phyloP scores from a whole-genome alignment of 2,329 filamentous ascomycete species.

The Trichoderma harzianum region DNA sequence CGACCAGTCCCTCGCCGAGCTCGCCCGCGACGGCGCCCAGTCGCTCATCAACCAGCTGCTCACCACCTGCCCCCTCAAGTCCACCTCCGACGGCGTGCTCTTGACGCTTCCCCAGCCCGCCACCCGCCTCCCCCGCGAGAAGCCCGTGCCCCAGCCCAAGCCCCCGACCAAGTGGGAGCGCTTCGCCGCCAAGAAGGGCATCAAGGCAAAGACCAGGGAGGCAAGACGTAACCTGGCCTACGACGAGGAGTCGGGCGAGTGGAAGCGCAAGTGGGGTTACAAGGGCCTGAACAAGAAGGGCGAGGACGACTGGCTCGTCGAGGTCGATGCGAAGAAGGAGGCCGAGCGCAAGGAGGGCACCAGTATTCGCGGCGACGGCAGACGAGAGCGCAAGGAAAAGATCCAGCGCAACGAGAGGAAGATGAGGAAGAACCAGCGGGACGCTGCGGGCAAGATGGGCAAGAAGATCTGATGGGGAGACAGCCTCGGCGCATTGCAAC shows the following conservation, averaged over 20 bases:
- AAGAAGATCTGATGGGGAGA: slow-evolving; percentile 23
- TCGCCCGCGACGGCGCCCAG: slow-evolving; percentile 87
- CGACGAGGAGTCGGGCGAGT: slow-evolving; percentile 80
- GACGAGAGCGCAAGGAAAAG: slow-evolving; percentile 63
- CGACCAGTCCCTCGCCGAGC: slow-evolving; percentile 66
- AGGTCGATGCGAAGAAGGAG: slow-evolving; percentile 79
- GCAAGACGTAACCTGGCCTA: slow-evolving; percentile 71
- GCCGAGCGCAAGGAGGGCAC: slow-evolving; percentile 59
- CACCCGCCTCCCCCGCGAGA: slow-evolving; percentile 81
- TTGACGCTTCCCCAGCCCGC: slow-evolving; percentile 69
- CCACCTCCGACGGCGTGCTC: slow-evolving; percentile 67
- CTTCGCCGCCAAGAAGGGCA: slow-evolving; percentile 96
- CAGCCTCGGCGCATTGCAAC: neutral
- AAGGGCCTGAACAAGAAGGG: slow-evolving; percentile 83
- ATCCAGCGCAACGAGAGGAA: slow-evolving; percentile 68
- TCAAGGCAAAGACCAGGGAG: slow-evolving; percentile 82
- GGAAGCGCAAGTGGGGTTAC: slow-evolving; percentile 94
- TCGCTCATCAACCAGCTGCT: slow-evolving; percentile 92
- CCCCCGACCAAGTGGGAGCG: slow-evolving; percentile 90
- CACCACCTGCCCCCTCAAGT: slow-evolving; percentile 76
- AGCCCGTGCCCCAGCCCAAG: slow-evolving; percentile 79
- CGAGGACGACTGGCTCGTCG: slow-evolving; percentile 84
- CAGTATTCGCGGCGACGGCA: slow-evolving; percentile 58
- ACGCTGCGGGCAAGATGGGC: slow-evolving; percentile 30
- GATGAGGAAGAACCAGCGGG: slow-evolving; percentile 63